phyloP scores from a whole-genome alignment of 208 protist species.

The Porcisia hertigi region DNA sequence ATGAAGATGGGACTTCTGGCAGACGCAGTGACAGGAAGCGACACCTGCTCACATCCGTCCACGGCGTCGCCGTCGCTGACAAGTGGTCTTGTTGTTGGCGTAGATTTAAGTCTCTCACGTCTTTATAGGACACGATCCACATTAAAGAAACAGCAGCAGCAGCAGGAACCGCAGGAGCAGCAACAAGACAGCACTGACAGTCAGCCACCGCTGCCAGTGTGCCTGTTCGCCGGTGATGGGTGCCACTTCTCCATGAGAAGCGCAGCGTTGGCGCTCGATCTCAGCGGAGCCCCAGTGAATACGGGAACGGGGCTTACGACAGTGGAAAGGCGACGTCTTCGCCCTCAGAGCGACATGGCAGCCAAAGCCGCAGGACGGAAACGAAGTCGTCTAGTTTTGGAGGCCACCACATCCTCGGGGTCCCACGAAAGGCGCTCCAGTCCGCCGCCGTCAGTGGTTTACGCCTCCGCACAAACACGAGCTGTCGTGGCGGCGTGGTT shows the following conservation, averaged over 20 bases:
- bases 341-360: not conserved
- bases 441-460: slow-evolving; percentile 10
- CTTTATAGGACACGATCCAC: slow-evolving; percentile 56
- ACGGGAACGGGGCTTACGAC: slow-evolving; percentile 31
- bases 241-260: slow-evolving; percentile 15
- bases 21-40: slow-evolving; percentile 38
- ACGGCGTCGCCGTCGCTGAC: not conserved
- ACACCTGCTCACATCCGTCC: not conserved
- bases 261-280: slow-evolving; percentile 31
- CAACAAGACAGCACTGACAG: not conserved
- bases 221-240: slow-evolving; percentile 61
- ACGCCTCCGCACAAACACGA: slow-evolving; percentile 20
- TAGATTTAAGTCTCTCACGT: slow-evolving; percentile 68
- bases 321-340: slow-evolving; percentile 25
- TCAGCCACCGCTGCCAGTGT: slow-evolving; percentile 22
- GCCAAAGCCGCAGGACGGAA: slow-evolving; percentile 7
- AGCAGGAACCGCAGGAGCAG: slow-evolving; percentile 15
- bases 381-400: not conserved
- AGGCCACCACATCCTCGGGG: not conserved
- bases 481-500: not conserved
- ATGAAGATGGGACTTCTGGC: slow-evolving; percentile 83
- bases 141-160: slow-evolving; percentile 49
- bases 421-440: not conserved
- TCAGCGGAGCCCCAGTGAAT: slow-evolving; percentile 5
- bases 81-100: slow-evolving; percentile 59